Evolutionary conservation across 331 rosid genomes (phyloP), one percentile per base, ranked within the genome.

Genomic region (Acacia pycnantha): DNA sequence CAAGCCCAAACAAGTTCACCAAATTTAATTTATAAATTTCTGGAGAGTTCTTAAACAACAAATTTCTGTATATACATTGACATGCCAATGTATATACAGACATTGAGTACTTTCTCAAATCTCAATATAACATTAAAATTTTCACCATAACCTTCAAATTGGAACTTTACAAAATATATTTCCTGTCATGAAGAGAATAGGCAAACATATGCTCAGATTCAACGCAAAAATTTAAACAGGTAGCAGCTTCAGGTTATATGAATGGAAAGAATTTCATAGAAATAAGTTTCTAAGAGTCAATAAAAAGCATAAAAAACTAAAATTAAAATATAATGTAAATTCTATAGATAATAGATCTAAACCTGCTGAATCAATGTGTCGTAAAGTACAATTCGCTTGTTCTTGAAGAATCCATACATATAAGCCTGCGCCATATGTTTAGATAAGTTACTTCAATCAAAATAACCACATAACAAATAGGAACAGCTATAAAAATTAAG

Each of bases 321-420:
- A 50, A 33, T 53, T 16, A 29, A 70, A 68, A 77, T 74, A 68
- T 53, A 47, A 74, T 74, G 11, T 22, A 79, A 26, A 43, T 65
- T 37, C 78, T 35, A 74, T 18, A 74, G 35, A 47, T 72, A 66
- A 76, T 47, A 74, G 70, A 80, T 68, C 65, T 86, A 78, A 82
- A 93, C 98, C 94, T 93, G 99, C 83, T 95, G 98, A 88, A 95
- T 87, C 88, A 95, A 81, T 43, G 98, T 95, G 86, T 95, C 99
- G 87, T 95, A 95, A 77, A 93, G 96, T 73, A 95, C 99, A 58
- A 95, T 95, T 76, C 99, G 87, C 91, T 93, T 95, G 91, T 95
- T 95, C 84, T 95, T 95, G 85, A 93, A 95, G 89, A 95, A 95
- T 66, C 99, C 99, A 79, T 95, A 95, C 99, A 95, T 95, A 80